Evolutionary conservation across 371 early-diverging fungal genomes (phyloP), one percentile per base, ranked within the genome.

Genomic region (Mortierella sp.): DNA sequence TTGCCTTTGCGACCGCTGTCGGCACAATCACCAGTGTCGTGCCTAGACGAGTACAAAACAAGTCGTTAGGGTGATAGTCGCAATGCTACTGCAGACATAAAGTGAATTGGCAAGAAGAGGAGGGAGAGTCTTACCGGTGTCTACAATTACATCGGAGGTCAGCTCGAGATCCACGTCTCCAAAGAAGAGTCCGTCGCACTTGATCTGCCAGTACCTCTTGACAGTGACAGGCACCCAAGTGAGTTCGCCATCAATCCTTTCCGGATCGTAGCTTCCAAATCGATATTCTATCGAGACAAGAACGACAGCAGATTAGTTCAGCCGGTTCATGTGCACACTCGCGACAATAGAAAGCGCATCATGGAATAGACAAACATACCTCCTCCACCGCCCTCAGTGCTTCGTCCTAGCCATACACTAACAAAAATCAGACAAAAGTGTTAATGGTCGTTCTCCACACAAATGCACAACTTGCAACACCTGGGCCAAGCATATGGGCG

Each of bases 201-300:
- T 73, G 4, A 90, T 84, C 74, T 89, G 89, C 91, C 91, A 91
- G 55, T 90, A 90, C 55, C 85, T 85, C 73, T 85, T 76, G 31
- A 74, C 58, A 1, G 86, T 86, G 24, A 89, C 85, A 22, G 87
- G 85, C 7, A 87, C 83, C 63, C 85, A 88, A 22, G 84, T 87
- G 44, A 89, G 68, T 10, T 77, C 71, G 50, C 88, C 89, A 22
- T 74, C 85, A 44, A 84, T 83, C 41, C 73, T 77, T 13, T 80
- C 76, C 19, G 69, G 29, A 26, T 89, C 86, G 68, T 87, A 87
- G 29, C 83, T 88, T 66, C 89, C 89, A 50, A 88, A 88, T 16
- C 81, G 70, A 70, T 86, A 88, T 64, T 86, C 87, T 82, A 71
- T 40, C 4, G n/a, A 50, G 11, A 1, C 16, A 13, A 55, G 22